A percentile compares a stretch with the other conserved stretches of the same genome.
Conservation (phyloP, 1,284 basidiomycete species). For the Ganoderma sinense region DNA sequence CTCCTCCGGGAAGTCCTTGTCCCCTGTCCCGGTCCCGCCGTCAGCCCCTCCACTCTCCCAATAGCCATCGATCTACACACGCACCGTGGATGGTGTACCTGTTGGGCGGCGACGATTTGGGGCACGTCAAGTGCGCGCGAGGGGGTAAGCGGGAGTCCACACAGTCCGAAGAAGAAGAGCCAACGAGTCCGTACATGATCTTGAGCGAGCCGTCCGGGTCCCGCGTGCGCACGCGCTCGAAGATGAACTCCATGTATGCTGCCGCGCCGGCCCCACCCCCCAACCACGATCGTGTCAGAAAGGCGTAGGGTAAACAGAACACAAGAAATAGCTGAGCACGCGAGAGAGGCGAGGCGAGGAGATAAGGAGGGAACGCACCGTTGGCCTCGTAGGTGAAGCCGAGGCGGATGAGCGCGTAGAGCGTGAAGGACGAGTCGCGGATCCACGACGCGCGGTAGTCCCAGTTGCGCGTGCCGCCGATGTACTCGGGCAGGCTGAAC, state of each 20-base stretch:
- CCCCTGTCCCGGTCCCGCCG: constrained; percentile 51
- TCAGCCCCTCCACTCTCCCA: background rate
- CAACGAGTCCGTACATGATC: constrained; percentile 69
- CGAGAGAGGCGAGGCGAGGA: background rate
- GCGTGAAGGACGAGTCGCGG: constrained; percentile 73
- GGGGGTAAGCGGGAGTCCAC: background rate
- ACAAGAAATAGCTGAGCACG: background rate
- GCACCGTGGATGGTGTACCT: constrained; percentile 83
- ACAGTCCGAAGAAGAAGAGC: background rate
- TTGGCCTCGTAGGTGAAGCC: constrained; percentile 92
- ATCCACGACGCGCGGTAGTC: constrained; percentile 89
- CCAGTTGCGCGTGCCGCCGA: constrained; percentile 90
- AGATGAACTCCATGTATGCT: constrained; percentile 93
- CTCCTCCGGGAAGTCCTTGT: constrained; percentile 85
- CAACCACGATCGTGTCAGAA: background rate
- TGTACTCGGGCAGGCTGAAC: constrained; percentile 90
- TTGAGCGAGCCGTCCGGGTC: constrained; percentile 90
- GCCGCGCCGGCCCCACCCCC: background rate
- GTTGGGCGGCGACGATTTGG: background rate
- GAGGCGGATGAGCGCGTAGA: constrained; percentile 87
- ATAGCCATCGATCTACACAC: constrained; percentile 12
- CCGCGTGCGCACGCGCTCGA: constrained; percentile 79
- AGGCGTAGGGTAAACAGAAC: background rate
- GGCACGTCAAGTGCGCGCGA: background rate
- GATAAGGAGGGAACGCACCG: constrained; percentile 47